Conservation (phyloP, 129 eudicot genomes). For the Calendula officinalis region DNA sequence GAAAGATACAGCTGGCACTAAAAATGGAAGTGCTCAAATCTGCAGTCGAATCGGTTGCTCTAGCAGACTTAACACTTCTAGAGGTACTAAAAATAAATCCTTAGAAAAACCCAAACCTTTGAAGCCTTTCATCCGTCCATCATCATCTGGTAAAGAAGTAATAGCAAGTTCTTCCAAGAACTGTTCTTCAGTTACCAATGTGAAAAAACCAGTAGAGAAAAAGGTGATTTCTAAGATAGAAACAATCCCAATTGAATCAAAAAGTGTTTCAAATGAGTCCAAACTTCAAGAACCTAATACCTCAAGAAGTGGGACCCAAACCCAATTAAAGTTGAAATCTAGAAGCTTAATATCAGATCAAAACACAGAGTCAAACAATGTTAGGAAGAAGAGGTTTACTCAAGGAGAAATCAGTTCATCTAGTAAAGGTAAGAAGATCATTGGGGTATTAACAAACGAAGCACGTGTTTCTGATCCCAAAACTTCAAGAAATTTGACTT, state of each 20-base stretch:
- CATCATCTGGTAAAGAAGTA: constrained; percentile 49
- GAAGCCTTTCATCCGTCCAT: constrained; percentile 33
- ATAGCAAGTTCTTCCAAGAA: constrained; percentile 43
- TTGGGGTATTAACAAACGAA: constrained; percentile 23
- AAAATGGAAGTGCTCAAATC: constrained; percentile 51
- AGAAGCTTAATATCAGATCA: constrained; percentile 34
- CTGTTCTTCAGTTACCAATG: constrained; percentile 18
- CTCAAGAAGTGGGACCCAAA: constrained; percentile 16
- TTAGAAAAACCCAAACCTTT: constrained; percentile 52
- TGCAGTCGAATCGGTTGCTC: constrained; percentile 83
- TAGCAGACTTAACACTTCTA: constrained; percentile 59
- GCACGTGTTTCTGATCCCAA: constrained; percentile 43
- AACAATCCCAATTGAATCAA: constrained; percentile 34
- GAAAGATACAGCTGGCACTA: constrained; percentile 43
- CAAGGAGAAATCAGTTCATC: constrained; percentile 73
- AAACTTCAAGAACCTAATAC: constrained; percentile 22
- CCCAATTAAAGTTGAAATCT: constrained; percentile 23
- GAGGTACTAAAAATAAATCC: constrained; percentile 39
- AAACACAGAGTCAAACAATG: constrained; percentile 34
- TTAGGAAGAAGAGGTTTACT: constrained; percentile 43
- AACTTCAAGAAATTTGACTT: constrained; percentile 34
- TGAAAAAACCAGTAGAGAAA: constrained; percentile 40
- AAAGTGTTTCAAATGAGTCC: constrained; percentile 35
- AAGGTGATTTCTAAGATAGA: constrained; percentile 32
- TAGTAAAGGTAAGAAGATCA: constrained; percentile 53